phyloP scores from a whole-genome alignment of 1,284 basidiomycete species.

The Athelia psychrophila region DNA sequence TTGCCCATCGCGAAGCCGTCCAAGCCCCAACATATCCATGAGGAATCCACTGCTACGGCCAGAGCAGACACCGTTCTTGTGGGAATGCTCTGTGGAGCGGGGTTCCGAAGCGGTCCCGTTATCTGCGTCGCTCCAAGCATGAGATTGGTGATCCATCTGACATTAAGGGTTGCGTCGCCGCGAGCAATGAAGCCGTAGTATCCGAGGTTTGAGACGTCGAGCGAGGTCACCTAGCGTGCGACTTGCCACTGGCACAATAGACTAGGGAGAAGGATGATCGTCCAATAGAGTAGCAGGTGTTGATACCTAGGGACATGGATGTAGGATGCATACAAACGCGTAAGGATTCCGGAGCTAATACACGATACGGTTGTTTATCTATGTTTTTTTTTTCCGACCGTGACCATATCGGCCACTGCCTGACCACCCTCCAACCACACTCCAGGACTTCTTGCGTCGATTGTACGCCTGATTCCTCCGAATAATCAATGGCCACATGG shows the following conservation, averaged over 20 bases:
- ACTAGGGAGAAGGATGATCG: conserved; percentile 77
- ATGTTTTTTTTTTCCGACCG: too few relatives aligned
- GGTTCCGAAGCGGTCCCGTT: conserved; percentile 34
- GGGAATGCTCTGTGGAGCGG: conserved; percentile 44
- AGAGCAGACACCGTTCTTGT: conserved; percentile 32
- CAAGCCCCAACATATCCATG: conserved; percentile 86
- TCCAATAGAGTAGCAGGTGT: conserved; percentile 94
- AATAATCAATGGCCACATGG: too few relatives aligned
- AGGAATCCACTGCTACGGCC: conserved; percentile 61
- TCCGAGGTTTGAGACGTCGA: conserved; percentile 94
- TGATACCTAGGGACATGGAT: too few relatives aligned
- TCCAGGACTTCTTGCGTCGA: too few relatives aligned
- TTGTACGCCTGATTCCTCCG: too few relatives aligned
- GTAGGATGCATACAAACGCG: conserved; percentile 79
- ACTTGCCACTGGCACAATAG: conserved; percentile 97
- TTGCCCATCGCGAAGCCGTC: conserved; percentile 92
- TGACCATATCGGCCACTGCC: too few relatives aligned
- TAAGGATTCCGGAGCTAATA: conserved; percentile 78
- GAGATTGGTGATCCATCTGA: conserved; percentile 70
- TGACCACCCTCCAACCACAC: too few relatives aligned
- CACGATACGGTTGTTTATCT: too few relatives aligned
- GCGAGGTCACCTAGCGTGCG: conserved; percentile 91
- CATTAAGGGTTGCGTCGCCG: conserved; percentile 65
- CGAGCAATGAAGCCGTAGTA: conserved; percentile 94
- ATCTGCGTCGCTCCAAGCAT: conserved; percentile 24